Percentiles rank a stretch among this genome's conserved stretches.
phyloP scores from a whole-genome alignment of 345 rosid species.

The Excoecaria cochinchinensis region DNA sequence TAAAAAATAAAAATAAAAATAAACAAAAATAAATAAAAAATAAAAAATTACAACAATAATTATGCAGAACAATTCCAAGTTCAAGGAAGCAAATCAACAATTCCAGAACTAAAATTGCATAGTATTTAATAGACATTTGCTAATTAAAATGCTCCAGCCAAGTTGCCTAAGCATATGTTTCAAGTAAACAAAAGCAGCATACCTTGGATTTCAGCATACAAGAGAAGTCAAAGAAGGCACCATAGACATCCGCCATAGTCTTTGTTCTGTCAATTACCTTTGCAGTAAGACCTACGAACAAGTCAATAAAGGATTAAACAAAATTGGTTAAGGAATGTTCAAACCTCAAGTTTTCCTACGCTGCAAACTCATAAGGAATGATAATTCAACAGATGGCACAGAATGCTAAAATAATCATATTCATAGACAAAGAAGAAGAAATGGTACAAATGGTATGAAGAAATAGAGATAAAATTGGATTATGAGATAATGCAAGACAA shows the following conservation, averaged over 20 bases:
- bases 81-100: neutral
- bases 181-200: neutral
- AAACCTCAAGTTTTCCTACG: neutral
- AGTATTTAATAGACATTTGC: neutral
- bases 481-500: neutral
- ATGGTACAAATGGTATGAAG: neutral
- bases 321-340: neutral
- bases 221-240: slow-evolving; percentile 77
- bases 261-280: slow-evolving; percentile 76
- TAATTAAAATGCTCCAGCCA: neutral
- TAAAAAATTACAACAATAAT: neutral
- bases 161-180: neutral
- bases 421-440: neutral
- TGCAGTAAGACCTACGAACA: slow-evolving; percentile 79
- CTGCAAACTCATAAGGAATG: neutral
- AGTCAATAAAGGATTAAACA: neutral
- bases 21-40: too few species aligned
- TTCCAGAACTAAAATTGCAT: neutral
- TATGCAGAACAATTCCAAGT: neutral
- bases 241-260: slow-evolving; percentile 86
- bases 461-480: too few species aligned
- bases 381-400: neutral
- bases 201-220: slow-evolving; percentile 75
- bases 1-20: neutral
- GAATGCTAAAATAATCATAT: slow-evolving; percentile 1